These are phyloP conservation scores for Globisporangium megalacanthum DNA, from an alignment of 352 stramenopile genomes.

Conservation along the genomic window DNA sequence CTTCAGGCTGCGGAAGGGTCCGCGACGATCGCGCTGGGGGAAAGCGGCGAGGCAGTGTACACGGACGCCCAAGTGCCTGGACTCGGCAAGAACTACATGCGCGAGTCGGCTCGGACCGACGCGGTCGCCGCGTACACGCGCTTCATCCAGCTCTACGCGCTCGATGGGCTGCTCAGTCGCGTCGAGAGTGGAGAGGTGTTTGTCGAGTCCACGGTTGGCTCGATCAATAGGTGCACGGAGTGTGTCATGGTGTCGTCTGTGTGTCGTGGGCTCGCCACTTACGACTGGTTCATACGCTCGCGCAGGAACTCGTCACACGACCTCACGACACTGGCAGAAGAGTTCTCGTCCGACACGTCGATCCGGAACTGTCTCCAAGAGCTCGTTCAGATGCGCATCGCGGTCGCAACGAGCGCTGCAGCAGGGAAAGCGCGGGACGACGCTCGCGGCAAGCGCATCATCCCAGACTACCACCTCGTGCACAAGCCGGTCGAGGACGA, in stretches of 20 bases:
- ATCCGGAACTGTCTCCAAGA: slow-evolving; percentile 55
- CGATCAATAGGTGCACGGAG: slow-evolving; percentile 25
- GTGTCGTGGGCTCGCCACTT: neutral
- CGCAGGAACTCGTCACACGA: slow-evolving; percentile 23
- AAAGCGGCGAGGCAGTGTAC: slow-evolving; percentile 53
- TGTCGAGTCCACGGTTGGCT: slow-evolving; percentile 24
- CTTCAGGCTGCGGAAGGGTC: slow-evolving; percentile 32
- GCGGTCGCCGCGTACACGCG: slow-evolving; percentile 75
- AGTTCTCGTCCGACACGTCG: slow-evolving; percentile 28
- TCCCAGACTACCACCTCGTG: slow-evolving; percentile 62
- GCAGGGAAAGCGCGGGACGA: slow-evolving; percentile 69
- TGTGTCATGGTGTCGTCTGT: neutral
- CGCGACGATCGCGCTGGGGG: slow-evolving; percentile 24
- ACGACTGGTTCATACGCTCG: neutral
- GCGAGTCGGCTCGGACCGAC: slow-evolving; percentile 43
- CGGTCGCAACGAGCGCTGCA: slow-evolving; percentile 53
- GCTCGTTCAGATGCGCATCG: slow-evolving; percentile 43
- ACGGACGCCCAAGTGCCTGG: slow-evolving; percentile 66
- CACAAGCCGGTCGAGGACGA: slow-evolving; percentile 48
- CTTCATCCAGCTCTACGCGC: slow-evolving; percentile 76
- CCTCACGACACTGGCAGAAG: slow-evolving; percentile 33
- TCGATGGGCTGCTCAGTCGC: slow-evolving; percentile 44
- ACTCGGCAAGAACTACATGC: slow-evolving; percentile 86
- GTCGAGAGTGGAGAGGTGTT: slow-evolving; percentile 26
- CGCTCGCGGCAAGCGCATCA: slow-evolving; percentile 57